Percentiles rank a stretch among this genome's conserved stretches.
These are phyloP conservation scores for Geranium incanum DNA, from an alignment of 441 rosid genomes.

Conservation along the genomic window DNA sequence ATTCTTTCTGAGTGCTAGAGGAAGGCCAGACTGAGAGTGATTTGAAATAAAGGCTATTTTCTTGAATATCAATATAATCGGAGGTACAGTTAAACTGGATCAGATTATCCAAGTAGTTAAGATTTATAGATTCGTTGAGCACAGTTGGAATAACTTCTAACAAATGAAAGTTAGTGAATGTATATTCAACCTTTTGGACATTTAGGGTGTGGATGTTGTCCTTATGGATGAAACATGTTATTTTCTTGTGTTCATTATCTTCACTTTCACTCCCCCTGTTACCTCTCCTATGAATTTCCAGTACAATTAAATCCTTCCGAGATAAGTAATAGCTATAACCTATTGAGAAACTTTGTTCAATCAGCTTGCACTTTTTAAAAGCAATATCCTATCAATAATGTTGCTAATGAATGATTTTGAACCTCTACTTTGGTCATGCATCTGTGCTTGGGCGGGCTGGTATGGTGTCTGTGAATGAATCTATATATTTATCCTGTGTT, in stretches of 20 bases:
- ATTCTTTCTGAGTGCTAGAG: neutral
- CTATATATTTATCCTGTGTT: neutral
- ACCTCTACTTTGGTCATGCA: neutral
- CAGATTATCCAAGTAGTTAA: neutral
- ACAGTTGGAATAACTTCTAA: neutral
- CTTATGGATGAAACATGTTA: too few relatives aligned
- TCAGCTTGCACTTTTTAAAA: conserved; percentile 1
- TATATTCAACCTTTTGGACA: too few relatives aligned
- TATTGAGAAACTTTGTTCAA: neutral
- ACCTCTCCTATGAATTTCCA: too few relatives aligned
- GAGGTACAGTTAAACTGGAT: neutral
- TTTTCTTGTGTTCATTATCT: too few relatives aligned
- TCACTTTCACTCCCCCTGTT: too few relatives aligned
- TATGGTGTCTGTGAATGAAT: neutral
- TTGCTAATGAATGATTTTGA: neutral
- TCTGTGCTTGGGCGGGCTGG: neutral
- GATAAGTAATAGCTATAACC: neutral
- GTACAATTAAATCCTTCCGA: neutral
- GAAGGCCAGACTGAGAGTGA: conserved; percentile 2
- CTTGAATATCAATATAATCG: neutral
- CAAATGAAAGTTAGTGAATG: too few relatives aligned
- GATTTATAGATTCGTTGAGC: neutral
- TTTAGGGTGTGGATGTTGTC: too few relatives aligned
- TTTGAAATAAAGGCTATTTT: neutral
- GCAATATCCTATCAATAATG: neutral